Conservation (phyloP, 768 basidiomycete species). For the Collybiopsis confluens region DNA sequence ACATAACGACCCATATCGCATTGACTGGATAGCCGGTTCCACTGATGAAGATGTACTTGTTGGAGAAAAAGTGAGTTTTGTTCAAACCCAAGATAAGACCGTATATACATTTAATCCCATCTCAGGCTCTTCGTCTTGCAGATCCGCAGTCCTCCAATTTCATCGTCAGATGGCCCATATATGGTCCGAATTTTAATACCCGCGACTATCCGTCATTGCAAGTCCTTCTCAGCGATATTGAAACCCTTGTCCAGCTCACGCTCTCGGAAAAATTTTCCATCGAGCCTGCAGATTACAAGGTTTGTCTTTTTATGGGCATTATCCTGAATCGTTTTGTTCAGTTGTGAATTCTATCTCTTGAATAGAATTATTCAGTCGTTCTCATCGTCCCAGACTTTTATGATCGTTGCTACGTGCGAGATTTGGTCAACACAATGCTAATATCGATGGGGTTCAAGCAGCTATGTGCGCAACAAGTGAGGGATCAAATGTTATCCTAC, state of each 20-base stretch:
- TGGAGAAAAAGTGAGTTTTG: slow-evolving; percentile 58
- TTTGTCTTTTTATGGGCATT: slow-evolving; percentile 21
- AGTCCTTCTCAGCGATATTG: slow-evolving; percentile 72
- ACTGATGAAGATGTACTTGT: slow-evolving; percentile 51
- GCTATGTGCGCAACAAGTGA: slow-evolving; percentile 85
- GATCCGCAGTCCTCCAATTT: slow-evolving; percentile 69
- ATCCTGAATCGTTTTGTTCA: not conserved
- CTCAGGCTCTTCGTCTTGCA: slow-evolving; percentile 64
- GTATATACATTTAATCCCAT: not conserved
- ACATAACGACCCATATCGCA: slow-evolving; percentile 73
- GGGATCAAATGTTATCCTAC: slow-evolving; percentile 10
- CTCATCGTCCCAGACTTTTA: slow-evolving; percentile 92
- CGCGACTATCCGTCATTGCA: slow-evolving; percentile 71
- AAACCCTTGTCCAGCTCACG: slow-evolving; percentile 57
- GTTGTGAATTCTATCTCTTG: not conserved
- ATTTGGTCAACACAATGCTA: slow-evolving; percentile 69
- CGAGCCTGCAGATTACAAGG: slow-evolving; percentile 52
- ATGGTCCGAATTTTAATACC: slow-evolving; percentile 78
- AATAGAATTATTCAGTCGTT: slow-evolving; percentile 80
- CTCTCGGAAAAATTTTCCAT: slow-evolving; percentile 63
- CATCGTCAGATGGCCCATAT: slow-evolving; percentile 76
- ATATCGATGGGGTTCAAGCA: slow-evolving; percentile 88
- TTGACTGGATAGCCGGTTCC: slow-evolving; percentile 75
- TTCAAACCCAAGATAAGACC: not conserved
- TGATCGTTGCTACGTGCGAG: slow-evolving; percentile 78